These are phyloP conservation scores for Didymella keratinophila DNA, from an alignment of 2,329 filamentous ascomycete genomes.

Conservation along the genomic window DNA sequence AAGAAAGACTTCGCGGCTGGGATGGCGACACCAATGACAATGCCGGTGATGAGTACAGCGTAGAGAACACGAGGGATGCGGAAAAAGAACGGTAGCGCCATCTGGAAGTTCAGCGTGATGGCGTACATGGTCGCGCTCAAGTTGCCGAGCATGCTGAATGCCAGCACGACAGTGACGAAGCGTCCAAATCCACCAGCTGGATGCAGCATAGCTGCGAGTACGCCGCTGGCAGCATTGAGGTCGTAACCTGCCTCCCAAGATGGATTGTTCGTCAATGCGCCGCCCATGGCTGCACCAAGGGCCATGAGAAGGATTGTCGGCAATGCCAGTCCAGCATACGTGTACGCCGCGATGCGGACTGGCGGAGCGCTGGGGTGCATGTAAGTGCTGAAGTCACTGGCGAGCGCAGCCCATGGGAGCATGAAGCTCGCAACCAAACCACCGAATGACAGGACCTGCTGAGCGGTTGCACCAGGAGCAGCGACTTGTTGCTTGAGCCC, in stretches of 20 bases:
- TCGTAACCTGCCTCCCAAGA: constrained; percentile 64
- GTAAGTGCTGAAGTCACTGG: constrained; percentile 69
- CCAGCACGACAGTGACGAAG: constrained; percentile 67
- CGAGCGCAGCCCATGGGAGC: constrained; percentile 67
- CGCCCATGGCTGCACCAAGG: constrained; percentile 70
- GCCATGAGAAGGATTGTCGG: constrained; percentile 68
- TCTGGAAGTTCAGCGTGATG: constrained; percentile 71
- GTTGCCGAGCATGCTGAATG: constrained; percentile 64
- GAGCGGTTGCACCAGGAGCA: constrained; percentile 55
- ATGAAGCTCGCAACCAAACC: constrained; percentile 70
- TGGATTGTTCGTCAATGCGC: constrained; percentile 63
- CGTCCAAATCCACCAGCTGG: constrained; percentile 68
- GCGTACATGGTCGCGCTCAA: constrained; percentile 67
- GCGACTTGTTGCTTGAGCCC: constrained; percentile 59
- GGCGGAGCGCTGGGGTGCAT: constrained; percentile 64
- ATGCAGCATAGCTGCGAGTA: constrained; percentile 66
- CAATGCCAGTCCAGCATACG: constrained; percentile 63
- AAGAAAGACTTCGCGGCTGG: constrained; percentile 66
- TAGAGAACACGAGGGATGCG: constrained; percentile 66
- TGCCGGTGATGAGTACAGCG: constrained; percentile 63
- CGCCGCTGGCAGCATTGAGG: constrained; percentile 63
- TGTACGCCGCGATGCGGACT: constrained; percentile 62
- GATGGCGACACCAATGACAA: constrained; percentile 67
- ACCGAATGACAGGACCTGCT: constrained; percentile 63
- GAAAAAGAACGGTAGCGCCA: constrained; percentile 64